Conservation (phyloP, 768 basidiomycete genomes). For the Butyriboletus loyo region DNA sequence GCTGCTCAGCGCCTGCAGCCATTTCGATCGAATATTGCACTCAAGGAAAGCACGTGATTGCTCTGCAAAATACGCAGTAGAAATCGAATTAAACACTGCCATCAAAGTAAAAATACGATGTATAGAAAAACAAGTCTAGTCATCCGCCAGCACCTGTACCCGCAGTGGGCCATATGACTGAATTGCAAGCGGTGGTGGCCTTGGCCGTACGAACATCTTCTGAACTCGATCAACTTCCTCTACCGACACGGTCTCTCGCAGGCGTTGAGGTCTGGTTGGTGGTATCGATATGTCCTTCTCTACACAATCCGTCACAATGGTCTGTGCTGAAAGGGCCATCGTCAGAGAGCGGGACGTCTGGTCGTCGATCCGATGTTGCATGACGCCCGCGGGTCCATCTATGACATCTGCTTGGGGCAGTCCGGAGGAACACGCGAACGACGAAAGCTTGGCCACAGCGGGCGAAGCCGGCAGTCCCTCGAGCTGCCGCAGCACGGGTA, state of each 20-base stretch:
- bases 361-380: background rate
- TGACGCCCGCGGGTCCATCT: background rate
- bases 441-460: background rate
- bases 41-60: slow-evolving; percentile 19
- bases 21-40: background rate
- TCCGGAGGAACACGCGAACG: background rate
- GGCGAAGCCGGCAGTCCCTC: slow-evolving; percentile 1
- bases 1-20: slow-evolving; percentile 8
- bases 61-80: background rate
- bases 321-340: slow-evolving; percentile 18
- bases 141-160: slow-evolving; percentile 17
- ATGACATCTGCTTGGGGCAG: background rate
- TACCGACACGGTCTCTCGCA: slow-evolving; percentile 9
- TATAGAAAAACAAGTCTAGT: slow-evolving; percentile 3
- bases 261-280: slow-evolving; percentile 25
- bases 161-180: slow-evolving; percentile 4
- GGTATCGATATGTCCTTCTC: slow-evolving; percentile 23
- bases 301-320: slow-evolving; percentile 14
- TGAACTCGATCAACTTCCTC: slow-evolving; percentile 16
- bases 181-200: slow-evolving; percentile 40
- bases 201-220: slow-evolving; percentile 37
- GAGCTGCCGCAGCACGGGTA: background rate
- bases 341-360: slow-evolving; percentile 15
- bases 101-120: background rate
- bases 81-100: slow-evolving; percentile 4